Base-by-base conservation (phyloP, 2,329 filamentous ascomycete genomes). In the Pseudogymnoascus verrucosus region DNA sequence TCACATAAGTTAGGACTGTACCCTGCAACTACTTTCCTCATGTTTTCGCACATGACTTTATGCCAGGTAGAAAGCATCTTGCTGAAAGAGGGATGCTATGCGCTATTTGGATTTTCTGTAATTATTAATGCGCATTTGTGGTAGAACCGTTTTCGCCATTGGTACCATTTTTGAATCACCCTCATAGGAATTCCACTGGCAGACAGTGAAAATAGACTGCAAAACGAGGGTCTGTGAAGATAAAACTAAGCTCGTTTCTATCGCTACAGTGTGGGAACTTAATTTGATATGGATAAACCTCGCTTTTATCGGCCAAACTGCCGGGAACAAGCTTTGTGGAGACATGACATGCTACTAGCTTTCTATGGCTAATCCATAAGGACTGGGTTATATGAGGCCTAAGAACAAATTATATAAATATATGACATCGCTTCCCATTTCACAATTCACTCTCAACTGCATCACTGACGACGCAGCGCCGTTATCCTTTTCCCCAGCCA, bases 271-370 rank as follows among this genome's bases (percentile, higher is more conserved):
- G 6, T 47, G 21, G 14, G 26, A 47, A 5, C 12, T 47, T 47
- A 47, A 26, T 5, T 26, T 26, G 42, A 12, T 28, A 31, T 16
- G 47, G 47, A 10, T 31, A 31, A 54, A 54, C 14, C 26, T 16
- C 7, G 14, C 47, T 31, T 54, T 31, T 16, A 54, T 54, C 4
- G 26, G 23, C 7, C 11, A 54, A 54, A 54, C 47, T 54, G 26
- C 47, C 26, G 47, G 23, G 47, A n/a, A 54, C 47, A 54, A 54
- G 23, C 47, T 54, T 54, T 54, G 47, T 54, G 26, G 47, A 54
- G 47, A 54, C 47, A 16, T 5, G n/a, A 8, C 47, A 31, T n/a
- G 14, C 5, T 54, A 14, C 5, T 11, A 2, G 47, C 1, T 54
- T 54, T 31, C 23, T 14, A 51, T 8, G 21, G 21, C 14, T n/a